Evolutionary conservation across 1,284 basidiomycete species (phyloP), one percentile per base, ranked within the genome.

Genomic region (Puccinia novopanici): DNA sequence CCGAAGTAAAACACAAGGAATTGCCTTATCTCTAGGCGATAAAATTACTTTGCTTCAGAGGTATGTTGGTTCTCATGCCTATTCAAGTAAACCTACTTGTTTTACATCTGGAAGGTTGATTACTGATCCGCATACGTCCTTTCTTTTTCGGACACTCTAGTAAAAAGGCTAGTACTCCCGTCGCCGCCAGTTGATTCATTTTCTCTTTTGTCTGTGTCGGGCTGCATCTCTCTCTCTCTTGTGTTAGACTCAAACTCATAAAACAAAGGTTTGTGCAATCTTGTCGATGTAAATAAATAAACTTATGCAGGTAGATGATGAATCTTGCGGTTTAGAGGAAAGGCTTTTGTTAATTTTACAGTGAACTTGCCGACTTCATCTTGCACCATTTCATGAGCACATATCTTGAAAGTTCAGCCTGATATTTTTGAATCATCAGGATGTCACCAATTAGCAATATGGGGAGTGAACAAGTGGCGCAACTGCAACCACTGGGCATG

Each of bases 1-100:
- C 84, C 90, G 94, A 81, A 94, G 92, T 85, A 97, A 96, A 88
- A 95, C 93, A 48, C 94, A 96, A 86, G 94, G 94, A 68, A 98
- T 98, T 82, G 96, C 96, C 5, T 88, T 98, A 82, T 94, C 93
- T 48, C 87, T 99, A 82, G 95, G 95, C 34, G 94, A 97, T 87
- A 90, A 92, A 85, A 95, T 95, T 72, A 86, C 84, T 10, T 65
- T 85, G 34, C 52, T 67, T 3, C 77, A 76, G 50, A 81, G 71
- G 78, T 80, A 73, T 55, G 63, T 80, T 24, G 22, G 22, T 2
- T 48, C 63, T 42, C 22, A n/a, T n/a, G 13, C 22, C 9, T 67
- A 27, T 67, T 19, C n/a, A 15, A 40, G 2, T 15, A 40, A 15
- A 63, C 40, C 59, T 3, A 13, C 22, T 24, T 9, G n/a, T 19